Evolutionary conservation across 768 basidiomycete genomes (phyloP).

Genomic region (Trametes cinnabarina): DNA sequence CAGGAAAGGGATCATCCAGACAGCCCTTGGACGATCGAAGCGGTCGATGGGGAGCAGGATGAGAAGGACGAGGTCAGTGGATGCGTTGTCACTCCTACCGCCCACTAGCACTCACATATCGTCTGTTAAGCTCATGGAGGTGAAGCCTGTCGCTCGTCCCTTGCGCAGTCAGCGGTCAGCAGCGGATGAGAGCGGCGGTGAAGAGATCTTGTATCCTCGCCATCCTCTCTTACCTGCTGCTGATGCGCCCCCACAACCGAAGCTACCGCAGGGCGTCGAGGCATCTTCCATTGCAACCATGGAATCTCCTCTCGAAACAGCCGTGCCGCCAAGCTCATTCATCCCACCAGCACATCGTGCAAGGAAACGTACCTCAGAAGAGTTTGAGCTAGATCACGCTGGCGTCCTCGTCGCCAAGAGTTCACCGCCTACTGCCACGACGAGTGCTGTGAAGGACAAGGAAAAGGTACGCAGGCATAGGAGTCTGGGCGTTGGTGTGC

Average conservation of each 20-base stretch:
- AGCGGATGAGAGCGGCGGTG: constrained; percentile 84
- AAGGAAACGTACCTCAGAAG: constrained; percentile 77
- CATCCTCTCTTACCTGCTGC: constrained; percentile 39
- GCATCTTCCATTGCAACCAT: background rate
- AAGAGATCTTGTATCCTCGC: constrained; percentile 86
- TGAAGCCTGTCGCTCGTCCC: constrained; percentile 45
- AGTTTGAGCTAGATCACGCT: constrained; percentile 76
- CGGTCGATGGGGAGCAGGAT: constrained; percentile 75
- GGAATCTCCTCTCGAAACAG: background rate
- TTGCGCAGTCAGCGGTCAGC: constrained; percentile 63
- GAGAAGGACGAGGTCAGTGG: constrained; percentile 63
- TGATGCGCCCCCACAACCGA: background rate
- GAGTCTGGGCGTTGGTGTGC: constrained; percentile 59
- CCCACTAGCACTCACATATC: background rate
- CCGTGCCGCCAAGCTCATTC: constrained; percentile 70
- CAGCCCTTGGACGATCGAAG: constrained; percentile 88
- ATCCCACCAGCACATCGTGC: constrained; percentile 50
- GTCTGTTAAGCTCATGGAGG: constrained; percentile 35
- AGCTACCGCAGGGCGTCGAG: background rate
- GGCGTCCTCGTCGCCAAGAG: constrained; percentile 59
- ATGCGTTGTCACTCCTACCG: constrained; percentile 8
- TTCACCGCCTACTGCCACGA: constrained; percentile 26
- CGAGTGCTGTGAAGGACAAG: constrained; percentile 39
- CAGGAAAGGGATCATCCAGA: constrained; percentile 58
- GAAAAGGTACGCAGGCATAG: constrained; percentile 64